Conservation (phyloP, 169 alveolate species). For the Eimeria falciformis region DNA sequence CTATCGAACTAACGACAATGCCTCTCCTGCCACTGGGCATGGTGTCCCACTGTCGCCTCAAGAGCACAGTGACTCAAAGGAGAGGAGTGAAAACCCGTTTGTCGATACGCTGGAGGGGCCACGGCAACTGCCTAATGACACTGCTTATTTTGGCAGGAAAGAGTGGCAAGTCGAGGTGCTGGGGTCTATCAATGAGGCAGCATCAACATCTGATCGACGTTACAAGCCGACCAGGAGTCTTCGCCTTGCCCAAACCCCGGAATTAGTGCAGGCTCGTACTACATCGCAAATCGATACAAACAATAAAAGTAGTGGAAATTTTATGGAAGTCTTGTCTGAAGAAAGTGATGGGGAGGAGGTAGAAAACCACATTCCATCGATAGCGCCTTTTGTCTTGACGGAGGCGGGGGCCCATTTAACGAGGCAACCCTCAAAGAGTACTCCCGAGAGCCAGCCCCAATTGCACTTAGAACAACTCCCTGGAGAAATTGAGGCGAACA, state of each 20-base stretch:
- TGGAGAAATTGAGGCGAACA: background rate
- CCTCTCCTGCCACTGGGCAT: background rate
- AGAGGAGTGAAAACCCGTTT: background rate
- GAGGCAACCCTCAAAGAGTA: slow-evolving; percentile 13
- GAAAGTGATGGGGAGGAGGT: background rate
- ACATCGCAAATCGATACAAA: slow-evolving; percentile 43
- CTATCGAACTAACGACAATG: background rate
- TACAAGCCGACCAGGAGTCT: slow-evolving; percentile 25
- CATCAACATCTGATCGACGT: slow-evolving; percentile 16
- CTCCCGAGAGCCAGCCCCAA: slow-evolving; percentile 23
- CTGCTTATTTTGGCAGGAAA: background rate
- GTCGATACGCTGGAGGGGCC: slow-evolving; percentile 14
- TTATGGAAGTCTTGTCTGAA: background rate
- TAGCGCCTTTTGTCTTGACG: background rate
- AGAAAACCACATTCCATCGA: background rate
- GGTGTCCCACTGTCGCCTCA: background rate
- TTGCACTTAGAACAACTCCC: background rate
- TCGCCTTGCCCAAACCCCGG: slow-evolving; percentile 25
- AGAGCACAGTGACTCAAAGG: slow-evolving; percentile 4
- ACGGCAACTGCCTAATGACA: background rate
- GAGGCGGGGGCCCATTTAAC: background rate
- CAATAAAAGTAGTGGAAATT: background rate
- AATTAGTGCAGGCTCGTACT: background rate
- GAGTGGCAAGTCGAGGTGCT: background rate
- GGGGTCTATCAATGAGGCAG: background rate